A percentile compares a stretch with the other conserved stretches of the same genome.
Conservation (phyloP, 2,329 filamentous ascomycete genomes). For the Pleomassaria siparia region DNA sequence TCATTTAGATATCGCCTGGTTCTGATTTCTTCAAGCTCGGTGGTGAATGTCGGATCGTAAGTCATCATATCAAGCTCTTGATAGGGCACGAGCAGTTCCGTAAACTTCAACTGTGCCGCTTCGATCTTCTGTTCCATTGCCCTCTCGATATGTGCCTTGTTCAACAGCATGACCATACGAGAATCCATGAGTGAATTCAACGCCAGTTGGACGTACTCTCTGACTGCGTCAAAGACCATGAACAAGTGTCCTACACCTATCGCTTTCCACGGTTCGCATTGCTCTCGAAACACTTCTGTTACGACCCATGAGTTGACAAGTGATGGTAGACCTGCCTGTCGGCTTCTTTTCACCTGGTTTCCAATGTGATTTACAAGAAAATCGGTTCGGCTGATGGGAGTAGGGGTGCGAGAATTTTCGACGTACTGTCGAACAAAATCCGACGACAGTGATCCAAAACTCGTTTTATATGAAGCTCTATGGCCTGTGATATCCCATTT, state of each 20-base stretch:
- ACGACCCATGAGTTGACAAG: conserved; percentile 28
- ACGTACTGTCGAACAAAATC: conserved; percentile 12
- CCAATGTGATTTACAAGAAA: conserved; percentile 22
- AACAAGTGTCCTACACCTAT: conserved; percentile 22
- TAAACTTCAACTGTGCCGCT: conserved; percentile 18
- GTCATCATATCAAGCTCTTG: conserved; percentile 19
- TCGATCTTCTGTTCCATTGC: conserved; percentile 18
- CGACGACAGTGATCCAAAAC: conserved; percentile 1
- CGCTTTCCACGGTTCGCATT: conserved; percentile 20
- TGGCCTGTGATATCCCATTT: conserved; percentile 20
- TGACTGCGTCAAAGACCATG: conserved; percentile 18
- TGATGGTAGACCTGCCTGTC: conserved; percentile 20
- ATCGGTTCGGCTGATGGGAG: conserved; percentile 9
- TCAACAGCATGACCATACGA: conserved; percentile 15
- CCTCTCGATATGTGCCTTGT: conserved; percentile 19
- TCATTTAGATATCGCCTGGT: conserved; percentile 8
- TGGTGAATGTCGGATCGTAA: conserved; percentile 25
- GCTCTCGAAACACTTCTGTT: conserved; percentile 23
- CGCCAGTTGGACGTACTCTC: conserved; percentile 17
- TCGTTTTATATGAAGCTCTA: neutral
- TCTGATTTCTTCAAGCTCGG: conserved; percentile 17
- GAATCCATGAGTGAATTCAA: conserved; percentile 19
- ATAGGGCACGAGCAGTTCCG: conserved; percentile 25
- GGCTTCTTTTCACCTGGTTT: conserved; percentile 17
- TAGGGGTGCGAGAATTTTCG: conserved; percentile 12